Evolutionary conservation across 768 basidiomycete species (phyloP).

Genomic region (Lactarius sanguifluus): DNA sequence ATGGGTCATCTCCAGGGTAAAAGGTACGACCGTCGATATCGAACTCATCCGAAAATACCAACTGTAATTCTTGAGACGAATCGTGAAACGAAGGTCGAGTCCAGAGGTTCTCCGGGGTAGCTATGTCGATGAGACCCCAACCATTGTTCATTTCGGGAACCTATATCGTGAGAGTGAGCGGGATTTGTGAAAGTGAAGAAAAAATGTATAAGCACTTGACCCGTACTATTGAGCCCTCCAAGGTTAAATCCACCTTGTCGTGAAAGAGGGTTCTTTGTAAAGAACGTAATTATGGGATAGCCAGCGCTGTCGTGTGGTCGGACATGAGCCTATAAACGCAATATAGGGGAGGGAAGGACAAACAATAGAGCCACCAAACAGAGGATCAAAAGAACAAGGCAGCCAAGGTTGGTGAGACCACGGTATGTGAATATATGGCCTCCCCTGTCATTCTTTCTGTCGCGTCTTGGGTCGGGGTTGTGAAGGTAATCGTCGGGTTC

Average conservation of each 20-base stretch:
- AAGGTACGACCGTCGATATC: constrained; percentile 77
- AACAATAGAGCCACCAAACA: constrained; percentile 25
- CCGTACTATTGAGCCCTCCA: constrained; percentile 48
- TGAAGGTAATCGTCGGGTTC: constrained; percentile 38
- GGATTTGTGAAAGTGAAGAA: neutral
- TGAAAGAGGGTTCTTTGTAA: constrained; percentile 30
- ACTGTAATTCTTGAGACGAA: constrained; percentile 57
- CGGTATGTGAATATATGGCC: constrained; percentile 42
- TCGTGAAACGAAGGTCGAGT: constrained; percentile 56
- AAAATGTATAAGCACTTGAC: constrained; percentile 38
- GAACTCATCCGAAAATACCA: constrained; percentile 92
- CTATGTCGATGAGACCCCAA: constrained; percentile 54
- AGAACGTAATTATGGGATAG: constrained; percentile 39
- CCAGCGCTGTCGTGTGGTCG: constrained; percentile 35
- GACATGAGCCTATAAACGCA: neutral
- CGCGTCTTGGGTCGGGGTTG: constrained; percentile 37
- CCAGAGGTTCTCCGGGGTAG: constrained; percentile 59
- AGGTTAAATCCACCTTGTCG: constrained; percentile 45
- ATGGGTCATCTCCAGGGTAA: constrained; percentile 71
- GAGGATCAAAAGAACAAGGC: constrained; percentile 31
- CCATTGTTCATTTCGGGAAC: constrained; percentile 50
- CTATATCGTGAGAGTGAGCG: constrained; percentile 37
- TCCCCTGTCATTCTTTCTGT: constrained; percentile 36
- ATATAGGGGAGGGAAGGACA: constrained; percentile 7
- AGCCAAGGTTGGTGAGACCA: constrained; percentile 45